phyloP scores from a whole-genome alignment of 345 rosid species.

The Moricandia arvensis region DNA sequence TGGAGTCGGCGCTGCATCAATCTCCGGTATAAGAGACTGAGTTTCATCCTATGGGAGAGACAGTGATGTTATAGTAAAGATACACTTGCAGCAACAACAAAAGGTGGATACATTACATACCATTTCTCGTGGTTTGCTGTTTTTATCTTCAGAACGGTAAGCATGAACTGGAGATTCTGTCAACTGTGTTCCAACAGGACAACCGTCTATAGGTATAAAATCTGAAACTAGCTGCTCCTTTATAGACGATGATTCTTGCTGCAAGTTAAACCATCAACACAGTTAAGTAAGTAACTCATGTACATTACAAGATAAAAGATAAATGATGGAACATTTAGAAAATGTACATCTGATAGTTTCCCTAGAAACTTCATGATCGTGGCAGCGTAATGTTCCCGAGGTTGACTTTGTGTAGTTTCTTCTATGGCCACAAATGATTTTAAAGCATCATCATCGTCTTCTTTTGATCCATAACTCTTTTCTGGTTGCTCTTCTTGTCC shows the following conservation, averaged over 20 bases:
- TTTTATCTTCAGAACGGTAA: slow-evolving; percentile 35
- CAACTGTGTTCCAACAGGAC: slow-evolving; percentile 58
- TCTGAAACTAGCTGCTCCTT: slow-evolving; percentile 52
- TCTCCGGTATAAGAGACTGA: slow-evolving; percentile 39
- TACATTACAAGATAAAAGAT: neutral
- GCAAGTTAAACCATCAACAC: slow-evolving; percentile 25
- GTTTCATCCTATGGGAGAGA: slow-evolving; percentile 43
- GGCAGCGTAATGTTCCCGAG: slow-evolving; percentile 51
- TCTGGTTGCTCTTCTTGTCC: slow-evolving; percentile 21
- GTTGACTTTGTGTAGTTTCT: slow-evolving; percentile 46
- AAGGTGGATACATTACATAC: slow-evolving; percentile 4
- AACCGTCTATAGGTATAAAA: slow-evolving; percentile 58
- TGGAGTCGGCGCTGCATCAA: slow-evolving; percentile 36
- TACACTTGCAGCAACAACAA: neutral
- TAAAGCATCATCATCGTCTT: slow-evolving; percentile 55
- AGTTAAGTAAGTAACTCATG: slow-evolving; percentile 10
- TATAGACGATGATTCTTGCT: slow-evolving; percentile 47
- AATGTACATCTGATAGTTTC: slow-evolving; percentile 52
- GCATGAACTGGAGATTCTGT: slow-evolving; percentile 43
- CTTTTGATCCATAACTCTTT: slow-evolving; percentile 56
- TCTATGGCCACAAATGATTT: slow-evolving; percentile 50
- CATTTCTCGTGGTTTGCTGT: slow-evolving; percentile 32
- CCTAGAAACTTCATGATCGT: slow-evolving; percentile 54
- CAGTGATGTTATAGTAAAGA: neutral
- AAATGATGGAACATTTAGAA: neutral